Percentiles rank a stretch among this genome's conserved stretches.
Conservation (phyloP, 352 stramenopile genomes). For the Globisporangium acanthophoron region DNA sequence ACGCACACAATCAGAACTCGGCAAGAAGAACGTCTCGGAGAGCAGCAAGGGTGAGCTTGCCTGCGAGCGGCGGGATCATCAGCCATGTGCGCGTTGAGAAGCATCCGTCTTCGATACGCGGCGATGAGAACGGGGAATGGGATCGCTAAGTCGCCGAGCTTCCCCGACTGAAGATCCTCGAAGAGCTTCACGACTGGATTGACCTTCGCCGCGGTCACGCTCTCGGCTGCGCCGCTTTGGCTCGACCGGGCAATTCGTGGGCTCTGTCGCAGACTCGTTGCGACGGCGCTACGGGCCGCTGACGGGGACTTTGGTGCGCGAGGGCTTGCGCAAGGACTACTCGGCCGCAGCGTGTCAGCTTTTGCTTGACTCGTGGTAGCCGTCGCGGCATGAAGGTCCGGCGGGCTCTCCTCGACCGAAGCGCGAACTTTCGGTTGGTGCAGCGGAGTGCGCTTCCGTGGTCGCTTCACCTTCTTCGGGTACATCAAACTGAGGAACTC, state of each 20-base stretch:
- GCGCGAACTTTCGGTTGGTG: conserved; percentile 36
- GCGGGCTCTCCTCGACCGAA: neutral
- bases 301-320: neutral
- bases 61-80: conserved; percentile 40
- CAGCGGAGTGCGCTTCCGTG: conserved; percentile 24
- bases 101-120: conserved; percentile 69
- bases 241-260: neutral
- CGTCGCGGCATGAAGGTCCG: too few relatives aligned
- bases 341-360: neutral
- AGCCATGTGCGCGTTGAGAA: conserved; percentile 82
- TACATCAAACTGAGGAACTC: conserved; percentile 73
- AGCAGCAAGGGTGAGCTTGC: neutral
- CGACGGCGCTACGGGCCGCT: too few relatives aligned
- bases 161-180: conserved; percentile 68
- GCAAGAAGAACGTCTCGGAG: conserved; percentile 14
- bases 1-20: neutral
- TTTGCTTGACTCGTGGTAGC: neutral
- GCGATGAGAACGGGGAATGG: conserved; percentile 78
- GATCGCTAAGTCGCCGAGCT: conserved; percentile 67
- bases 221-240: neutral
- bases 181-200: conserved; percentile 79
- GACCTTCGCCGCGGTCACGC: neutral
- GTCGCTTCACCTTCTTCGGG: conserved; percentile 40
- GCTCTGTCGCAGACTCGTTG: conserved; percentile 1
- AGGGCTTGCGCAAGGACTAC: conserved; percentile 3